Conservation (phyloP, 1,284 basidiomycete species). For the Trametes hirsuta region DNA sequence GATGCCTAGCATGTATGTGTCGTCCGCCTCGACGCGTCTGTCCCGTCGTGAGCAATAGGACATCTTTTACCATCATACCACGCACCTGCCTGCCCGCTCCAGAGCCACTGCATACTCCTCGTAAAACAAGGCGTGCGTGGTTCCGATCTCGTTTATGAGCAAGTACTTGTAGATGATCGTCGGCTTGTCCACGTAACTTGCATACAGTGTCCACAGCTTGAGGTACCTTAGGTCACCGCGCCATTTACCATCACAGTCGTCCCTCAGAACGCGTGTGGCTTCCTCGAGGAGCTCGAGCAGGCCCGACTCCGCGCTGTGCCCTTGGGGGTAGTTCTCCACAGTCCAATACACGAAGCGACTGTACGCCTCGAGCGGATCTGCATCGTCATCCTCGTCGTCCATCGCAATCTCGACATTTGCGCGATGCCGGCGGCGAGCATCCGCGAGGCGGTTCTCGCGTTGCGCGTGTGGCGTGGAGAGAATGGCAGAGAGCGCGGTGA, state of each 20-base stretch:
- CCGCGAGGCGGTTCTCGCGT: conserved; percentile 66
- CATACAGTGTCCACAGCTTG: conserved; percentile 92
- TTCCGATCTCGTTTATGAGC: conserved; percentile 89
- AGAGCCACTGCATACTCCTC: conserved; percentile 88
- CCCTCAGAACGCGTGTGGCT: conserved; percentile 76
- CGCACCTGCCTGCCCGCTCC: conserved; percentile 74
- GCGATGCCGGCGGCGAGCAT: conserved; percentile 60
- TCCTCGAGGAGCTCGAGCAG: conserved; percentile 83
- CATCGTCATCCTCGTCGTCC: conserved; percentile 50
- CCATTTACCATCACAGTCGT: conserved; percentile 66
- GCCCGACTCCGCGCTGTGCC: conserved; percentile 71
- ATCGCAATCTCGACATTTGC: conserved; percentile 57
- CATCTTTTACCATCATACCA: conserved; percentile 28
- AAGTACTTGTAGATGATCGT: conserved; percentile 84
- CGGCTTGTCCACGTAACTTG: conserved; percentile 76
- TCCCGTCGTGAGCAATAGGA: conserved; percentile 2
- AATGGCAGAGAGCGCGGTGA: conserved; percentile 71
- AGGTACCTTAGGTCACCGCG: conserved; percentile 82
- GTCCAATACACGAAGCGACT: conserved; percentile 72
- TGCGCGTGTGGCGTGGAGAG: conserved; percentile 75
- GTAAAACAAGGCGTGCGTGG: conserved; percentile 80
- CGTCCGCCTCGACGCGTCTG: conserved; percentile 87
- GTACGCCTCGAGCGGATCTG: conserved; percentile 62
- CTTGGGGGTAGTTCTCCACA: conserved; percentile 68
- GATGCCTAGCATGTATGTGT: conserved; percentile 86